Evolutionary conservation across 257 asterid species (phyloP).

Genomic region (Lycium ferocissimum): DNA sequence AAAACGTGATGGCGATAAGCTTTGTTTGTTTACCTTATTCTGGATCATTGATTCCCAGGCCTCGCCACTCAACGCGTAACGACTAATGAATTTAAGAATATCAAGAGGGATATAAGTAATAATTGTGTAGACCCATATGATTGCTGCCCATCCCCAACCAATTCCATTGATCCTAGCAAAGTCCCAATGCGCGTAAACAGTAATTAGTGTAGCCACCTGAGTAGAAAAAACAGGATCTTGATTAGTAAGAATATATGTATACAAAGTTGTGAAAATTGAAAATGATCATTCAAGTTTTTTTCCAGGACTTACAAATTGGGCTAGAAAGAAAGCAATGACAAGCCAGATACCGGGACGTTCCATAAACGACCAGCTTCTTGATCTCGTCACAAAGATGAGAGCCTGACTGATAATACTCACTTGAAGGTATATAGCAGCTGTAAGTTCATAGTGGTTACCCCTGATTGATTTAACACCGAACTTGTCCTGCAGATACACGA

Average conservation of each 20-base stretch:
- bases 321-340: slow-evolving; percentile 59
- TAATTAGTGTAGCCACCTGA: slow-evolving; percentile 65
- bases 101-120: slow-evolving; percentile 78
- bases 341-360: slow-evolving; percentile 80
- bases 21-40: slow-evolving; percentile 45
- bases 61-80: slow-evolving; percentile 51
- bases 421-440: slow-evolving; percentile 84
- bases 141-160: slow-evolving; percentile 89
- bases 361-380: slow-evolving; percentile 73
- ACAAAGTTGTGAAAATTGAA: neutral
- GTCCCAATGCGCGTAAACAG: slow-evolving; percentile 73
- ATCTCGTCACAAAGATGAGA: slow-evolving; percentile 80
- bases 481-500: slow-evolving; percentile 35
- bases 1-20: neutral
- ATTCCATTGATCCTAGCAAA: slow-evolving; percentile 72
- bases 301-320: slow-evolving; percentile 65
- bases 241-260: neutral
- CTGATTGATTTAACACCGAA: slow-evolving; percentile 55
- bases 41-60: slow-evolving; percentile 62
- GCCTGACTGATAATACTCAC: slow-evolving; percentile 89
- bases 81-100: slow-evolving; percentile 66
- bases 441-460: slow-evolving; percentile 42
- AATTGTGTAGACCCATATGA: slow-evolving; percentile 71
- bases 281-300: neutral
- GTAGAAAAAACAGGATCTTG: neutral